phyloP scores from a whole-genome alignment of 495 filamentous ascomycete species.

The Oidiodendron maius region DNA sequence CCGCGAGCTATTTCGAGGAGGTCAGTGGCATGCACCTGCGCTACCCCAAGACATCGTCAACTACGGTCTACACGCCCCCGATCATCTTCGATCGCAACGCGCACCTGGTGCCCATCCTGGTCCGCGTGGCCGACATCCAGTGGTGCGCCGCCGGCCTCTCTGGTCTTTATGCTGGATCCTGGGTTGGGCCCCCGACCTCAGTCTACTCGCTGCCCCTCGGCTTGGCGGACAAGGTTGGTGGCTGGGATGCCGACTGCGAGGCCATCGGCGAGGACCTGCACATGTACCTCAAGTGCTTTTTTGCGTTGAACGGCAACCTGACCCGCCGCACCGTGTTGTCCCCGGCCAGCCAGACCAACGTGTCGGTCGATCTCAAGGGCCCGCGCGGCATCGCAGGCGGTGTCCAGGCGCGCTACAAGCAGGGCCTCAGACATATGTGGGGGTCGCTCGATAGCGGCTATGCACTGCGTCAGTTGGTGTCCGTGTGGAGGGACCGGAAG shows the following conservation, averaged over 20 bases:
- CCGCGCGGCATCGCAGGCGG: conserved; percentile 44
- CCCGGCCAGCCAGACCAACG: conserved; percentile 63
- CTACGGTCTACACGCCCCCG: conserved; percentile 59
- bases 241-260: conserved; percentile 15
- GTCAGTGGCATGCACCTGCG: conserved; percentile 53
- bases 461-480: conserved; percentile 41
- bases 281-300: conserved; percentile 73
- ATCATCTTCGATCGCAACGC: conserved; percentile 70
- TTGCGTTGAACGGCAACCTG: conserved; percentile 58
- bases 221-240: conserved; percentile 54
- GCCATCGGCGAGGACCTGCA: conserved; percentile 69
- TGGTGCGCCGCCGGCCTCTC: conserved; percentile 64
- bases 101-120: conserved; percentile 56
- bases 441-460: conserved; percentile 62
- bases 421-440: conserved; percentile 69
- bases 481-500: conserved; percentile 43
- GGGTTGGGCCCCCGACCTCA: conserved; percentile 59
- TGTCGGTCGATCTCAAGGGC: conserved; percentile 44
- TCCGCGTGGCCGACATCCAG: conserved; percentile 61
- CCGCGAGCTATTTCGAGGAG: conserved; percentile 55
- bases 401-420: conserved; percentile 54
- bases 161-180: conserved; percentile 52
- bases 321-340: conserved; percentile 45
- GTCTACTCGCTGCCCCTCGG: conserved; percentile 62
- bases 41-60: conserved; percentile 46